Base-by-base conservation (phyloP, 352 stramenopile genomes). In the Pythium sp. region DNA sequence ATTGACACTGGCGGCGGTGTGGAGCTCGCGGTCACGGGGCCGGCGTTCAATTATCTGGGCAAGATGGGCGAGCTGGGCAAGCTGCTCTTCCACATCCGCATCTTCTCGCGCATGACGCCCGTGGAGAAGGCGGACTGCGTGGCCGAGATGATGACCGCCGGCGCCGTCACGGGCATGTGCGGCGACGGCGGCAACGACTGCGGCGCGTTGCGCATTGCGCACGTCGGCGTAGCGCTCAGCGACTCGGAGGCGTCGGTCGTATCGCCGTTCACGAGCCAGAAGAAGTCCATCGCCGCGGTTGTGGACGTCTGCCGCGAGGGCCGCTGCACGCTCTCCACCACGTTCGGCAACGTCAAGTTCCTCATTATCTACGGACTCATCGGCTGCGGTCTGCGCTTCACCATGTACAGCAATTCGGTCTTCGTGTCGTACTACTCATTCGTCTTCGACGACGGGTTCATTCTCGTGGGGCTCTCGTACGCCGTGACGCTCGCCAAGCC, bases 331-430 rank as follows among this genome's bases (percentile, higher is more conserved):
- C 60, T 98, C 26, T 80, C 91, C 2, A 97, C 89, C 20, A 93
- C 90, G 32, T 93, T 97, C 46, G 80, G 75, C 15, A 82, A 75
- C 18, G 85, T 97, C 71, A 97, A 97, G 72, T 96, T 93, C 65
- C 77, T 96, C 56, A 84, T 97, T 55, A 86, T 97, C 68, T 97
- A 97, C 71, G 91, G 91, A 24, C 70, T 96, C 76, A 80, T 96
- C 32, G 72, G 80, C 20, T 86, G 74, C 30, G 76, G 82, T 8
- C 70, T 92, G 30, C 81, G 92, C 9, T 74, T 94, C 58, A 79
- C 82, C 36, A 77, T 79, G 75, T 93, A 89, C 62, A 92, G 84
- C 58, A 81, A 95, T 64, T 71, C 62, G 3, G 76, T 96, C n/a
- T 90, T 80, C 24, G 68, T 96, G 58, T 79, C 82, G 3, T 70